Base-by-base conservation (phyloP, 2,329 filamentous ascomycete species). In the Orbilia oligospora region DNA sequence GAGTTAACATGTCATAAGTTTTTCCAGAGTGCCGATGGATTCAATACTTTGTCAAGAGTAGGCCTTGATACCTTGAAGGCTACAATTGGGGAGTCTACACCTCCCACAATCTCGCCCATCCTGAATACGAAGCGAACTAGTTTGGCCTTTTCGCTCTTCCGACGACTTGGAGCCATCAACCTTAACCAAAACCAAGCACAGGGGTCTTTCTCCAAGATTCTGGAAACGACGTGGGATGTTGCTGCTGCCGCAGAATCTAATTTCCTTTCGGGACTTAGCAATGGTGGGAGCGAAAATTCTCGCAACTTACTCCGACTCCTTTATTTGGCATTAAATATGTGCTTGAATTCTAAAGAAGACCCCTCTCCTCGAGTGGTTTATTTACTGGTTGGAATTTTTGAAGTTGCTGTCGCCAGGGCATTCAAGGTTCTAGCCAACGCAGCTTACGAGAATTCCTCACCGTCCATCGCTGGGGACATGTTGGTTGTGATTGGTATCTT, bases 401-500 rank as follows among this genome's bases (percentile, higher is more conserved):
- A 93, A 81, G 88, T 90, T 30, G 89, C 96, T 10, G 91, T 98
- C 30, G 92, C 91, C 0, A 90, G 90, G 81, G 94, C 93, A 1
- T 95, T 99, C 86, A 90, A 92, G 48, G 90, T 91, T 22, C 87
- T 97, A 22, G 93, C 94, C 38, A 90, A 90, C 14, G 89, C 94
- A 67, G 89, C 98, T 14, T 96, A 99, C 83, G 84, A 86, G 0
- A 87, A 89, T 18, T 38, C 51, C 12, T 46, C 53, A 12, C 53
- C 51, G 14, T 89, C 91, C 65, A 88, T 88, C 0, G 92, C 94
- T 0, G 91, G 92, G 71, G 96, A 99, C 83, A 90, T 99, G 80
- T 91, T 91, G 2, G 90, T 98, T 49, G 85, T 99, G 53, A 97
- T 93, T 10, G 94, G 93, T 2, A 91, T 98, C 53, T 86, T 98